These are phyloP conservation scores for Discostella pseudostelligera DNA, from an alignment of 108 stramenopile genomes.

Conservation along the genomic window DNA sequence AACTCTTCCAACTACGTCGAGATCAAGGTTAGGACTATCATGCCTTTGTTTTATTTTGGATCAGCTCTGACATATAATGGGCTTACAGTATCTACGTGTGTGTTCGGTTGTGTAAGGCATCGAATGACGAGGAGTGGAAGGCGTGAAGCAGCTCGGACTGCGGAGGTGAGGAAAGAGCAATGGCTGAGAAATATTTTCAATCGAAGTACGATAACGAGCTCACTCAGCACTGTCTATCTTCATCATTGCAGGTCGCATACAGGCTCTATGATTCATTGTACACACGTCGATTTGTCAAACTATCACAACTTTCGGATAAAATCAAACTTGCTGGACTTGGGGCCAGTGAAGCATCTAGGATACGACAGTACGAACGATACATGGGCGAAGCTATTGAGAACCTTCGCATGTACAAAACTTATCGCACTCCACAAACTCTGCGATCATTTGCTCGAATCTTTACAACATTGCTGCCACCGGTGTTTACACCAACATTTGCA, in stretches of 20 bases:
- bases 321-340: conserved; percentile 64
- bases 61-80: background rate
- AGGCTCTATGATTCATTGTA: conserved; percentile 51
- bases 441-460: conserved; percentile 72
- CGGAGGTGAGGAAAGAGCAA: conserved; percentile 8
- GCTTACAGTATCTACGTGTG: background rate
- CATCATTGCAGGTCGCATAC: conserved; percentile 23
- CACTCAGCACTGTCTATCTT: background rate
- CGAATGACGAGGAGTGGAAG: conserved; percentile 46
- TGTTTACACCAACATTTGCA: conserved; percentile 73
- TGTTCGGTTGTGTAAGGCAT: conserved; percentile 33
- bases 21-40: conserved; percentile 27
- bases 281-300: conserved; percentile 35
- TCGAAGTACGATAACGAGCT: background rate
- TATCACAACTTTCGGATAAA: conserved; percentile 49
- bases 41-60: background rate
- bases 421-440: conserved; percentile 78
- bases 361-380: conserved; percentile 70
- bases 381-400: conserved; percentile 56
- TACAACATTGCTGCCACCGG: conserved; percentile 61
- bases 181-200: background rate
- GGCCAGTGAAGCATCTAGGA: conserved; percentile 68
- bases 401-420: conserved; percentile 67
- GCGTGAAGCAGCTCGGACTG: conserved; percentile 49
- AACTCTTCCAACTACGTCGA: conserved; percentile 57